Evolutionary conservation across 352 stramenopile genomes (phyloP).

Genomic region (Globisporangium carolinianum): DNA sequence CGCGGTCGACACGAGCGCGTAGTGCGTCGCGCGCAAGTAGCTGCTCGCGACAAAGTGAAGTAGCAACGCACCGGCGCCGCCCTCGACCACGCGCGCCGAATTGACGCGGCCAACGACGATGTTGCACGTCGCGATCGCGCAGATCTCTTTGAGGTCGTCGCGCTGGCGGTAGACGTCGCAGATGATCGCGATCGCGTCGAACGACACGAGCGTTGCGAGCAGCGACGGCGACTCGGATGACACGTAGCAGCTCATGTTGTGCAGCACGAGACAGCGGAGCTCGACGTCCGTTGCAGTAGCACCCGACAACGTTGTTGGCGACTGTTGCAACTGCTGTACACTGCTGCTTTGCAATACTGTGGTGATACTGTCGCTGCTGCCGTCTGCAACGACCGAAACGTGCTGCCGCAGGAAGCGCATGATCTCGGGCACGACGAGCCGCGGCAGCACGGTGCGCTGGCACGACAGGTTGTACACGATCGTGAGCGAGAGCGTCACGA

Average conservation of each 20-base stretch:
- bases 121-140: slow-evolving; percentile 53
- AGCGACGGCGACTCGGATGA: background rate
- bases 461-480: slow-evolving; percentile 77
- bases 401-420: slow-evolving; percentile 46
- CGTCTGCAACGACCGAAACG: slow-evolving; percentile 13
- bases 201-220: slow-evolving; percentile 44
- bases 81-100: slow-evolving; percentile 45
- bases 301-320: background rate
- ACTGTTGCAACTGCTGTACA: background rate
- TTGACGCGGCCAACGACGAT: slow-evolving; percentile 62
- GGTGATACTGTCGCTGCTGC: background rate
- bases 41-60: slow-evolving; percentile 47
- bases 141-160: slow-evolving; percentile 48
- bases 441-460: slow-evolving; percentile 29
- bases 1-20: slow-evolving; percentile 36
- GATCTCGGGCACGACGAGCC: slow-evolving; percentile 49
- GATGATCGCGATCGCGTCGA: slow-evolving; percentile 32
- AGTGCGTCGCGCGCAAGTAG: slow-evolving; percentile 24
- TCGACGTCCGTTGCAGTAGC: slow-evolving; percentile 20
- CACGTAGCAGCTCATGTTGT: slow-evolving; percentile 60
- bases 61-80: slow-evolving; percentile 38
- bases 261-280: slow-evolving; percentile 57
- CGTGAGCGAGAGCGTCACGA: slow-evolving; percentile 60
- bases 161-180: slow-evolving; percentile 41
- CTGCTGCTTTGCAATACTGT: background rate